These are phyloP conservation scores for Raphanus hybrid DNA, from an alignment of 441 rosid genomes.

Conservation along the genomic window DNA sequence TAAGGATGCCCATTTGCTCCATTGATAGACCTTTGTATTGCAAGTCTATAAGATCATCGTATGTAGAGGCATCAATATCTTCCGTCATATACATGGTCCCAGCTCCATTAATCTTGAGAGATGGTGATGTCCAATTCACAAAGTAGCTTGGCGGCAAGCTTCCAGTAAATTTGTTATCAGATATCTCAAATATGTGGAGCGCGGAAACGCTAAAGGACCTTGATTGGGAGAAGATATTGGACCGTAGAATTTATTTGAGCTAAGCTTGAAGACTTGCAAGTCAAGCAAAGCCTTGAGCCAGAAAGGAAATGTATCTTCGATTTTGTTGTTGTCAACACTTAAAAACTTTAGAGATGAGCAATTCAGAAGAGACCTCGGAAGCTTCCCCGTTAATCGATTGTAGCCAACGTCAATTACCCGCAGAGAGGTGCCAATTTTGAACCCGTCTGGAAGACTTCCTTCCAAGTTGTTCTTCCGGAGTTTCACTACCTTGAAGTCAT, in stretches of 20 bases:
- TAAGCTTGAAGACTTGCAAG: constrained; percentile 49
- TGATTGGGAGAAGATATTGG: constrained; percentile 21
- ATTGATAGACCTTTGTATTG: constrained; percentile 11
- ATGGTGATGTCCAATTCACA: constrained; percentile 47
- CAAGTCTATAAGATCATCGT: neutral
- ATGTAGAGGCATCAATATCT: neutral
- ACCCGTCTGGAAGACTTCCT: neutral
- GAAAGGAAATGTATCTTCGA: constrained; percentile 60
- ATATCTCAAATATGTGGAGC: constrained; percentile 66
- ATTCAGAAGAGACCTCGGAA: constrained; percentile 12
- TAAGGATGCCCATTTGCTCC: constrained; percentile 35
- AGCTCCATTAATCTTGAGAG: neutral
- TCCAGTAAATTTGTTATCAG: constrained; percentile 23
- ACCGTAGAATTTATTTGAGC: constrained; percentile 54
- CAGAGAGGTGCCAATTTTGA: neutral
- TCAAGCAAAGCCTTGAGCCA: constrained; percentile 44
- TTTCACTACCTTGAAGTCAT: neutral
- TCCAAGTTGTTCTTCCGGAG: constrained; percentile 2
- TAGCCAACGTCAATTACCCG: neutral
- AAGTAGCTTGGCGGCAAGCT: constrained; percentile 34
- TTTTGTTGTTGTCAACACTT: constrained; percentile 45
- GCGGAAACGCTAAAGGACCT: constrained; percentile 35
- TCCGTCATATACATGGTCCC: neutral
- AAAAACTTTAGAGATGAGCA: constrained; percentile 48
- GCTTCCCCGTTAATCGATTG: constrained; percentile 4